Evolutionary conservation across 106 monocot genomes (phyloP), one percentile per base, ranked within the genome.

Genomic region (Platanthera zijinensis): DNA sequence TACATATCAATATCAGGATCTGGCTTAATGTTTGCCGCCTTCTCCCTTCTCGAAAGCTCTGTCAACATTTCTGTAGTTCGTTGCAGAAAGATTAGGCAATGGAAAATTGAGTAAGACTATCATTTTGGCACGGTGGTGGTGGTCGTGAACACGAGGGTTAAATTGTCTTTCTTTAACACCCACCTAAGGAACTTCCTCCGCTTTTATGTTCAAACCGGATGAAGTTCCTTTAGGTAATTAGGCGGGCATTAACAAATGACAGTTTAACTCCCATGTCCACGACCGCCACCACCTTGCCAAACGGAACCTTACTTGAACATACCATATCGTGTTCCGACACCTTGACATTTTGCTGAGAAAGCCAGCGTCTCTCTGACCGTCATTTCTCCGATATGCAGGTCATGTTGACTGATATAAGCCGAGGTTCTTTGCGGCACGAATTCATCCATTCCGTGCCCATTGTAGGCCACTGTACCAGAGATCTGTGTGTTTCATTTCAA

Each of bases 271-370:
- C 25, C 25, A 25, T 25, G 25, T 25, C 25, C 25, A 25, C 0
- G 25, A 25, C 25, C 25, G 25, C 25, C 25, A 25, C 25, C 25
- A 25, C 25, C 25, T 0, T 25, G 25, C 25, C 25, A 25, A 25
- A 25, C 25, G 25, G 25, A 70, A 22, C 73, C 22, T 76, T 71
- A 14, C 54, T 46, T 52, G 18, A 72, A 51, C 72, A 50, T 72
- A 87, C 90, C 90, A 67, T 87, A 83, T 15, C 83, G 82, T 53
- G 80, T 59, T 50, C 90, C 90, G 5, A 87, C 83, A 52, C 90
- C 90, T 68, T 87, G 90, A 67, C 84, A 87, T 79, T 84, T 86
- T 19, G 90, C 80, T 19, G 90, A 90, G 80, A 90, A 90, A 48
- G 82, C 74, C 61, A 90, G 52, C 7, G 90, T 90, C 50, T 90